phyloP scores from a whole-genome alignment of 2,329 filamentous ascomycete species.

The Aspergillus puulaauensis region DNA sequence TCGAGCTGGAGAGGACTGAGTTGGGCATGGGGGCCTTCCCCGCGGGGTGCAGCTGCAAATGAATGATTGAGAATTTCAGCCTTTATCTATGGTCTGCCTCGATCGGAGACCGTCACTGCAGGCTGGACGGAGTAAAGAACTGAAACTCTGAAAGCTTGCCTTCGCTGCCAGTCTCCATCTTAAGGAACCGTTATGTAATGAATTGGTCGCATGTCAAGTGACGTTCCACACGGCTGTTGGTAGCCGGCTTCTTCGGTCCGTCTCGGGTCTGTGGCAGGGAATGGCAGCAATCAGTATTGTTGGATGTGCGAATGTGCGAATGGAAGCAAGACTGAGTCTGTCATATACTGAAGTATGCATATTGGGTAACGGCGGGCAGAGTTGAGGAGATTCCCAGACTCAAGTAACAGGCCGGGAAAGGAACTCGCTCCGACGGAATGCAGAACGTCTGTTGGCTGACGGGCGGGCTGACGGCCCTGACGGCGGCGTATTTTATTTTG shows the following conservation, averaged over 20 bases:
- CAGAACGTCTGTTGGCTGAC: background rate
- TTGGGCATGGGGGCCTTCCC: background rate
- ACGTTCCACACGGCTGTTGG: slow-evolving; percentile 24
- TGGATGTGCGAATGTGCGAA: background rate
- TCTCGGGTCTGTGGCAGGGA: slow-evolving; percentile 4
- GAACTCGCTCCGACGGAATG: background rate
- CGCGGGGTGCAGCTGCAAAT: background rate
- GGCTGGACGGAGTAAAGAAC: too few species aligned
- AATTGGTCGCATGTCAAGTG: slow-evolving; percentile 14
- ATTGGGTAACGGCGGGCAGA: too few species aligned
- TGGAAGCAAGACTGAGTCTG: too few species aligned
- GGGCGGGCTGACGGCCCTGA: too few species aligned
- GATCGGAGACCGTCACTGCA: too few species aligned
- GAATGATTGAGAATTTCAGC: background rate
- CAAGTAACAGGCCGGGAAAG: too few species aligned
- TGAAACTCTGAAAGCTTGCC: too few species aligned
- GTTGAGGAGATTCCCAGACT: too few species aligned
- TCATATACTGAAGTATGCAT: too few species aligned
- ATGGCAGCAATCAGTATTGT: background rate
- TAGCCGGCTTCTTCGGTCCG: slow-evolving; percentile 23
- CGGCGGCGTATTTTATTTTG: too few species aligned
- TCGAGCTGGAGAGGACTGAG: background rate
- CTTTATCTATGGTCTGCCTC: too few species aligned
- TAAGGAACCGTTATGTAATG: slow-evolving; percentile 19
- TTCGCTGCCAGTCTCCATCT: too few species aligned